Base-by-base conservation (phyloP, 148 eudicot species). In the Silene conica region DNA sequence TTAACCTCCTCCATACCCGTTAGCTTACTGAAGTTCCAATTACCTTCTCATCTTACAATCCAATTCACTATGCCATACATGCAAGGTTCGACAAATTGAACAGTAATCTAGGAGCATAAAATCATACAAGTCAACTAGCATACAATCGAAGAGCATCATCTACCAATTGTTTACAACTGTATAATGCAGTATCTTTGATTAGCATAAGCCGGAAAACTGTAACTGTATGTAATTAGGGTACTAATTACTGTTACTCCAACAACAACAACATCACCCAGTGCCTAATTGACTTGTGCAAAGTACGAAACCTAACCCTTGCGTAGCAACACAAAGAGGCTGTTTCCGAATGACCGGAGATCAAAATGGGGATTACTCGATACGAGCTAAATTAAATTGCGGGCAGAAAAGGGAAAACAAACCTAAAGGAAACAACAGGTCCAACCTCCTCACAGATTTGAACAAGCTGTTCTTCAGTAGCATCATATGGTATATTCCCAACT, bases 401-500 rank as follows among this genome's bases (percentile, higher is more conserved):
- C 41, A 34, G 41, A 34, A 34, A 34, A 34, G 41, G 41, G 4
- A 34, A 4, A 58, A 75, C 84, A 56, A 76, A 91, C 98, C 98
- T 92, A 88, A 95, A 95, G 25, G 91, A 88, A 46, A 92, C 98
- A 46, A 95, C 97, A 21, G 98, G 98, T 50, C 98, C 98, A 79
- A 92, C 98, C 73, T 95, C 98, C 84, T 92, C 97, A 68, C 97
- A 95, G 31, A 95, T 95, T 85, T 92, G 96, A 76, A 87, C 69
- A 67, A 95, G 96, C 83, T 90, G 98, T 68, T 95, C 98, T 80
- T 95, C 98, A 68, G 96, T 87, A 57, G 97, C 98, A 83, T 92
- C 98, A 87, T 95, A 95, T 19, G 98, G 98, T 86, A 94, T 91
- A 73, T 93, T 93, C 60, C 98, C 98, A 86, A 94, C 97, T 94